phyloP scores from a whole-genome alignment of 805 yeast species.

The Kazachstania kunashirensis region DNA sequence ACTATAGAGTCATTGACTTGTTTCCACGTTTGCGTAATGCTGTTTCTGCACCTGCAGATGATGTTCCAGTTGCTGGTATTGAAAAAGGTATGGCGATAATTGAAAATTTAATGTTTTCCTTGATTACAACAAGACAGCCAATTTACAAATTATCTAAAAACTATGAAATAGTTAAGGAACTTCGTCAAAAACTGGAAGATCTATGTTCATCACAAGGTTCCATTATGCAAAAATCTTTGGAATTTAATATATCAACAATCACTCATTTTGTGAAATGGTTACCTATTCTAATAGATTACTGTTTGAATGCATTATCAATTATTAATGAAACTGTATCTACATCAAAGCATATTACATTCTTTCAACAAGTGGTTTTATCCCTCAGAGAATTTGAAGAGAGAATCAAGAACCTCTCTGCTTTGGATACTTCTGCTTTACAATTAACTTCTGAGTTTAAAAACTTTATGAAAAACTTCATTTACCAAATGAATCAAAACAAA shows the following conservation, averaged over 20 bases:
- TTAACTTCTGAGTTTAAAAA: slow-evolving; percentile 21
- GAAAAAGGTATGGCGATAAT: slow-evolving; percentile 67
- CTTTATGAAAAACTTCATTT: slow-evolving; percentile 20
- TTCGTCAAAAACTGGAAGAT: slow-evolving; percentile 18
- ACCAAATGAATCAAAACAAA: slow-evolving; percentile 31
- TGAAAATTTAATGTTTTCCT: slow-evolving; percentile 56
- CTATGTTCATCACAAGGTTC: slow-evolving; percentile 13
- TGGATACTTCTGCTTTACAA: slow-evolving; percentile 9
- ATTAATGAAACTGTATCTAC: slow-evolving; percentile 2
- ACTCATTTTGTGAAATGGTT: slow-evolving; percentile 23
- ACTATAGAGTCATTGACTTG: slow-evolving; percentile 64
- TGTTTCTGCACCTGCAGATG: slow-evolving; percentile 52
- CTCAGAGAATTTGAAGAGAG: slow-evolving; percentile 9
- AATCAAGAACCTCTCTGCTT: slow-evolving; percentile 10
- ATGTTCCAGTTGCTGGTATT: slow-evolving; percentile 60
- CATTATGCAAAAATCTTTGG: slow-evolving; percentile 11
- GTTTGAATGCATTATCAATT: slow-evolving; percentile 15
- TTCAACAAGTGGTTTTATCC: slow-evolving; percentile 11
- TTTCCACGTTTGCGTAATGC: slow-evolving; percentile 69
- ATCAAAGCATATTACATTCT: slow-evolving; percentile 11
- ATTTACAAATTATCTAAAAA: slow-evolving; percentile 26
- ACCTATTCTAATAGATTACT: slow-evolving; percentile 30
- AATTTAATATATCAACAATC: slow-evolving; percentile 7
- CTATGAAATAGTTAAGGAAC: slow-evolving; percentile 11
- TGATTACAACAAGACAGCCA: slow-evolving; percentile 46